Percentiles rank a stretch among this genome's conserved stretches.
Evolutionary conservation across 140 eudicot species (phyloP).

Genomic region (Bidens hawaiensis): DNA sequence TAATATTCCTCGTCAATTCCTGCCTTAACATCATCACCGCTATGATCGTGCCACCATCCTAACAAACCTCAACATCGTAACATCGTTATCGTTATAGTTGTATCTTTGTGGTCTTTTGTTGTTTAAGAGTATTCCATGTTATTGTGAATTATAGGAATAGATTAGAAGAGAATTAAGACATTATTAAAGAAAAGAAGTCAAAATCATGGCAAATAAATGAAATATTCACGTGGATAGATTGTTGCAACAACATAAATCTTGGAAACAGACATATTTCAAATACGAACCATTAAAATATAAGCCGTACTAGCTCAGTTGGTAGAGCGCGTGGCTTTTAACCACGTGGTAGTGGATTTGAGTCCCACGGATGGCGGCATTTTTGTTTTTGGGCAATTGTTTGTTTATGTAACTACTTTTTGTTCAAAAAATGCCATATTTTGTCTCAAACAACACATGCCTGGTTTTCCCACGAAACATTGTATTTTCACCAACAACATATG

Average conservation of each 20-base stretch:
- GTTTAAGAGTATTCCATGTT: neutral
- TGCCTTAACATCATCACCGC: no score
- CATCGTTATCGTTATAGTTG: neutral
- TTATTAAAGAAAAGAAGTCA: no score
- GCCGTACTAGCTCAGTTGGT: slow-evolving; percentile 88
- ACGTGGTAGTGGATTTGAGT: slow-evolving; percentile 99
- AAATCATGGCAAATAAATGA: neutral
- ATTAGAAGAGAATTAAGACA: neutral
- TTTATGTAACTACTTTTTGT: no score
- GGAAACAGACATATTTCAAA: neutral
- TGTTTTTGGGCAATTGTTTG: no score
- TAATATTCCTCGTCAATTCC: no score
- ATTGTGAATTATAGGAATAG: no score
- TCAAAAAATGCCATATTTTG: no score
- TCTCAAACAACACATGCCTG: no score
- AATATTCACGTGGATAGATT: no score
- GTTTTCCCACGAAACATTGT: no score
- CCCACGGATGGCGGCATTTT: slow-evolving; percentile 85
- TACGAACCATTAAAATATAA: neutral
- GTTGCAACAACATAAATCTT: no score
- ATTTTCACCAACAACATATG: no score
- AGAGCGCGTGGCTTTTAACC: slow-evolving; percentile 99
- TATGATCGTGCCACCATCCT: neutral
- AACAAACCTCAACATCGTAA: neutral
- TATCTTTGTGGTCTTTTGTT: neutral